These are phyloP conservation scores for Fusarium cyanostomum DNA, from an alignment of 2,329 filamentous ascomycete genomes.

Conservation along the genomic window DNA sequence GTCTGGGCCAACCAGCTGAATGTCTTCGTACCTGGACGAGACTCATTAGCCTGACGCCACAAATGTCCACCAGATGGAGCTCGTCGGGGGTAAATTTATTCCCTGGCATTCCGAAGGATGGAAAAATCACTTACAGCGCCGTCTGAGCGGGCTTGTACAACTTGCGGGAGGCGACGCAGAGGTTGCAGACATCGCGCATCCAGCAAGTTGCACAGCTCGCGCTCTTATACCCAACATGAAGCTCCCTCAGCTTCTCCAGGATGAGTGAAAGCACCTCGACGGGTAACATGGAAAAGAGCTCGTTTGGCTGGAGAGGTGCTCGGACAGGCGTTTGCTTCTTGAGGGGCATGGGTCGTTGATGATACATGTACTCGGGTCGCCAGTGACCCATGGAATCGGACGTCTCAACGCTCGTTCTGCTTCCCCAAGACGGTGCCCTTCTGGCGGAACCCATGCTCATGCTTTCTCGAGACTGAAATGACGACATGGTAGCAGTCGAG, in stretches of 20 bases:
- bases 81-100: neutral
- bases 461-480: constrained; percentile 45
- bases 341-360: constrained; percentile 34
- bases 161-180: constrained; percentile 61
- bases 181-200: constrained; percentile 67
- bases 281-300: constrained; percentile 64
- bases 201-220: constrained; percentile 71
- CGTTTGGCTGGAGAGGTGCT: constrained; percentile 54
- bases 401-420: constrained; percentile 53
- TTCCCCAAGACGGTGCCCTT: constrained; percentile 48
- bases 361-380: constrained; percentile 34
- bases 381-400: constrained; percentile 46
- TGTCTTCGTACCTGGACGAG: constrained; percentile 62
- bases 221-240: constrained; percentile 59
- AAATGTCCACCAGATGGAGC: neutral
- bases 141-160: constrained; percentile 61
- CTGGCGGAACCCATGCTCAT: constrained; percentile 39
- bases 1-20: constrained; percentile 68
- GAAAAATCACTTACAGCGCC: constrained; percentile 56
- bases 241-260: constrained; percentile 61
- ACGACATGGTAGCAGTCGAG: constrained; percentile 39
- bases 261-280: constrained; percentile 68
- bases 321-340: constrained; percentile 27
- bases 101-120: constrained; percentile 2
- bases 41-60: constrained; percentile 23